Evolutionary conservation across 768 basidiomycete species (phyloP), one percentile per base, ranked within the genome.

Genomic region (Collybia mongolica): DNA sequence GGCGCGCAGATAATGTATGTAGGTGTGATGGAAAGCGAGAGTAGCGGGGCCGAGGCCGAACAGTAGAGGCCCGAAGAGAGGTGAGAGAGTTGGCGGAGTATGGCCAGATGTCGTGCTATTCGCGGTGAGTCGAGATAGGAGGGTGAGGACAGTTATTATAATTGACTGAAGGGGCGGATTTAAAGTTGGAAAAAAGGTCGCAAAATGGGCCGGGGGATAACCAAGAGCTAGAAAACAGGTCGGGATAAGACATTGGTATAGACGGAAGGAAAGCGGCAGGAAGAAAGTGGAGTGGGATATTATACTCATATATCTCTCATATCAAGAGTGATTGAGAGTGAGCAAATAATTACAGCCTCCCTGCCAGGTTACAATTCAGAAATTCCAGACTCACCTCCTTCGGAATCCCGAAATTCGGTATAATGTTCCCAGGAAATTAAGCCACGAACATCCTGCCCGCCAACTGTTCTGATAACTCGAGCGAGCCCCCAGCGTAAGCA

Each of bases 401-500:
- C 96, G 36, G 86, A 75, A 17, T 85, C 82, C 50, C 90, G 79
- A 79, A 93, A 98, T 38, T 83, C 76, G 35, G 81, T 65, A 65
- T 98, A 99, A 28, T 78, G 75, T 5, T 94, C 90, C 86, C 90
- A 93, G 54, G 85, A 80, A 37, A 98, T 63, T 23, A 98, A 70
- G 4, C 97, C 97, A 12, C 91, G 80, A n/a, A 86, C 80, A 39
- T 88, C 86, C 54, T 82, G 75, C 1, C 85, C 86, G 26, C 77
- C 80, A 15, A 83, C 77, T 3, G 88, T 77, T 41, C 92, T 69
- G 29, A 91, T 79, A 40, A 92, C 81, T 20, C 94, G 73, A 2
- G 85, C 88, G 5, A 98, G 78, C 26, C 86, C 92, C 97, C 97
- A 99, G 19, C 95, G 84, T 26, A 98, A 74, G 59, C 88, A 82